Conservation (phyloP, 2,329 filamentous ascomycete genomes). For the Ophiocordyceps australis region DNA sequence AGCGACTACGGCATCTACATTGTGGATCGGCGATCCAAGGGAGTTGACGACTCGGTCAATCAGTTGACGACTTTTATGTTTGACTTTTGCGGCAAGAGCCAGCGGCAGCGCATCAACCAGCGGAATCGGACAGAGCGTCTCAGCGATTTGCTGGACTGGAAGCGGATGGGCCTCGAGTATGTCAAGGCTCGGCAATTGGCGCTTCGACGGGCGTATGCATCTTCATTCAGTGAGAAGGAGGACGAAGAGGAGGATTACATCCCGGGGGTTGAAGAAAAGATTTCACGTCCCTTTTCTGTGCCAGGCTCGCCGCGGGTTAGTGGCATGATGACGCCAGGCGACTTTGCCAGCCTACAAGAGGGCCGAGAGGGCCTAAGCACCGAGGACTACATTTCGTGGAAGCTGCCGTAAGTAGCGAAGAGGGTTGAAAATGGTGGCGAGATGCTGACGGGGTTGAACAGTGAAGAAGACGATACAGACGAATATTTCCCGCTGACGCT, state of each 20-base stretch:
- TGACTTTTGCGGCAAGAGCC: constrained; percentile 84
- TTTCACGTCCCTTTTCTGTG: constrained; percentile 82
- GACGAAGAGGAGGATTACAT: constrained; percentile 82
- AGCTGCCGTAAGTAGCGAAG: constrained; percentile 70
- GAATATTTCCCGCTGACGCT: constrained; percentile 42
- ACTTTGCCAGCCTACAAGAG: constrained; percentile 93
- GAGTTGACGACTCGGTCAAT: constrained; percentile 93
- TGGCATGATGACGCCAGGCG: constrained; percentile 98
- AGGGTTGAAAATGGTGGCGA: no score
- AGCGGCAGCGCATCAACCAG: constrained; percentile 95
- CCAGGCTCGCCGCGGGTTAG: constrained; percentile 83
- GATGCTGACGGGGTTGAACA: constrained; percentile 27
- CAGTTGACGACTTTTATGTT: constrained; percentile 79
- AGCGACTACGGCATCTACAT: constrained; percentile 98
- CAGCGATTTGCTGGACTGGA: constrained; percentile 94
- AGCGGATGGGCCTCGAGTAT: constrained; percentile 98
- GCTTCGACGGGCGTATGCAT: constrained; percentile 76
- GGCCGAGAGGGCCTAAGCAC: constrained; percentile 83
- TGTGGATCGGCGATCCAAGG: constrained; percentile 87
- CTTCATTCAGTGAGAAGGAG: constrained; percentile 64
- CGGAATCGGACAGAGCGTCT: constrained; percentile 89
- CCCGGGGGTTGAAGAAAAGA: constrained; percentile 83
- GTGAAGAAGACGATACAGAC: constrained; percentile 80
- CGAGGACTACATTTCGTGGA: constrained; percentile 97
- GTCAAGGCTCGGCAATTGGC: constrained; percentile 93